Conservation (phyloP, 257 asterid genomes). For the Dorcoceras hygrometricum region DNA sequence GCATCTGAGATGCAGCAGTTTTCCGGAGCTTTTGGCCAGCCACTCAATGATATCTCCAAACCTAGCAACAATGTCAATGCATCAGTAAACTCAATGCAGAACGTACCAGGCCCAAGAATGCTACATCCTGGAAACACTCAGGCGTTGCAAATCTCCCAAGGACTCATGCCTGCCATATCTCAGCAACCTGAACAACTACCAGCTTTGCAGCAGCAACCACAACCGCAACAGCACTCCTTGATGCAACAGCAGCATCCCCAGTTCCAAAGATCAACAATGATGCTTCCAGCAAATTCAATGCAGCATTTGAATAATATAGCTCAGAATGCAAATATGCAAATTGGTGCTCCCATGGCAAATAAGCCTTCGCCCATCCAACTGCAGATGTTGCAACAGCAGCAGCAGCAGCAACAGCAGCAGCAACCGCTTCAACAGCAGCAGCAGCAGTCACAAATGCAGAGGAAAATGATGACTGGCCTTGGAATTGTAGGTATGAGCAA, state of each 20-base stretch:
- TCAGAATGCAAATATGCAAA: conserved; percentile 63
- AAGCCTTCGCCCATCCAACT: conserved; percentile 55
- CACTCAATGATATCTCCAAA: conserved; percentile 45
- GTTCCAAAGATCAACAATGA: conserved; percentile 72
- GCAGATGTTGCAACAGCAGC: conserved; percentile 64
- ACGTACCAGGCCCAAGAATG: conserved; percentile 53
- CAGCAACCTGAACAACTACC: conserved; percentile 65
- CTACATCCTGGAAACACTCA: conserved; percentile 65
- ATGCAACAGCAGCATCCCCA: conserved; percentile 58
- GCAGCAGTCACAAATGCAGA: conserved; percentile 52
- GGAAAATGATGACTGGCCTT: conserved; percentile 70
- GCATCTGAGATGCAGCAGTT: conserved; percentile 64
- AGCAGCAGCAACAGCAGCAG: conserved; percentile 39
- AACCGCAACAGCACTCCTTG: conserved; percentile 39
- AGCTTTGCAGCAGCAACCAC: conserved; percentile 49
- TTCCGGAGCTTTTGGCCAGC: conserved; percentile 56
- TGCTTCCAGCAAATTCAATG: conserved; percentile 62
- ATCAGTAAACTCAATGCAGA: conserved; percentile 47
- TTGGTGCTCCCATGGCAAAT: conserved; percentile 55
- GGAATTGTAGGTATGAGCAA: conserved; percentile 75
- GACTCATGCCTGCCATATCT: conserved; percentile 54
- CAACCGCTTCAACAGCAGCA: conserved; percentile 46
- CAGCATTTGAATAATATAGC: conserved; percentile 57
- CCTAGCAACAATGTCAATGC: conserved; percentile 46
- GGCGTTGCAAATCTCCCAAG: conserved; percentile 76